Conservation (phyloP, 352 stramenopile species). For the Phytophthora melonis region DNA sequence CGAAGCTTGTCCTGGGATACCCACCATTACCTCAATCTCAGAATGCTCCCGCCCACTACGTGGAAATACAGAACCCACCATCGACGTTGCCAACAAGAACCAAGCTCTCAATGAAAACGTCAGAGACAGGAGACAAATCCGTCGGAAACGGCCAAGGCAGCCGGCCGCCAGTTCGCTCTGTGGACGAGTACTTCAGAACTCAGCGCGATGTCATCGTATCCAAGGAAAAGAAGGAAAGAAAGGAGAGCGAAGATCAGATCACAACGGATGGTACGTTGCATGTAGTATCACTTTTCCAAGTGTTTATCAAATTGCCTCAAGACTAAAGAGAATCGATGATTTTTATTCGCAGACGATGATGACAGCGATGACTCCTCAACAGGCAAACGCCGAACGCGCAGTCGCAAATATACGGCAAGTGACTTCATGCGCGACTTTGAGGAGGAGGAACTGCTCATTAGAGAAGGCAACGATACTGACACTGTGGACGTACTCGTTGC, state of each 20-base stretch:
- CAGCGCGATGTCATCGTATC: slow-evolving; percentile 47
- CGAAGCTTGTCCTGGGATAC: slow-evolving; percentile 58
- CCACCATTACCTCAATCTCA: slow-evolving; percentile 37
- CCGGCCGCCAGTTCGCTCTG: slow-evolving; percentile 36
- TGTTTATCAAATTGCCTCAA: neutral
- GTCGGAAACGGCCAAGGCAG: slow-evolving; percentile 8
- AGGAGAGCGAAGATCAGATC: slow-evolving; percentile 19
- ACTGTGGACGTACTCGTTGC: slow-evolving; percentile 25
- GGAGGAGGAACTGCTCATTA: slow-evolving; percentile 60
- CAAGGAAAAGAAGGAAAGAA: slow-evolving; percentile 28
- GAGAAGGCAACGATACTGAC: slow-evolving; percentile 35
- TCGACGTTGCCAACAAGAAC: slow-evolving; percentile 43
- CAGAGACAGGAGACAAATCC: neutral
- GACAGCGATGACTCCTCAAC: slow-evolving; percentile 55
- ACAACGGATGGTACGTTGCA: slow-evolving; percentile 33
- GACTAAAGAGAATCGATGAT: slow-evolving; percentile 4
- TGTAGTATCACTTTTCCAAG: neutral
- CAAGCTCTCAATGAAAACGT: slow-evolving; percentile 6
- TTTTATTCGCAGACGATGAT: slow-evolving; percentile 47
- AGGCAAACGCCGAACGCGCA: slow-evolving; percentile 47
- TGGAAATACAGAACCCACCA: slow-evolving; percentile 56
- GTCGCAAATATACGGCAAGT: slow-evolving; percentile 76
- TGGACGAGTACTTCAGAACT: slow-evolving; percentile 71
- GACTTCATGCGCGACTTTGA: slow-evolving; percentile 87
- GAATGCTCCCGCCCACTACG: slow-evolving; percentile 43